phyloP scores from a whole-genome alignment of 495 filamentous ascomycete genomes.

The Hamigera avellanea region DNA sequence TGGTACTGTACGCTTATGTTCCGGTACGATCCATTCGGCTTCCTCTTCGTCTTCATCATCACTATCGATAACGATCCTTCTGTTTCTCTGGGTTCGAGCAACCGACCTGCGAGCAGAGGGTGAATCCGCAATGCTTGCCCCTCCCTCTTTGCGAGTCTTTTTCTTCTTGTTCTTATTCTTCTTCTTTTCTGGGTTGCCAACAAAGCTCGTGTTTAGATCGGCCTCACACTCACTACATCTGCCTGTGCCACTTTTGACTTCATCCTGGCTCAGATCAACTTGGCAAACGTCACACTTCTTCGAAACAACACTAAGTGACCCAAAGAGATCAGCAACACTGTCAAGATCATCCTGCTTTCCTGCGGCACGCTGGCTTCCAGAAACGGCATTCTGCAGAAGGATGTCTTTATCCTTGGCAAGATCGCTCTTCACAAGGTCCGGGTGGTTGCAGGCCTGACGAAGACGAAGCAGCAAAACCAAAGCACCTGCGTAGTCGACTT shows the following conservation, averaged over 20 bases:
- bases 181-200: slow-evolving; percentile 20
- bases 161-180: slow-evolving; percentile 37
- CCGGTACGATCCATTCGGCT: slow-evolving; percentile 65
- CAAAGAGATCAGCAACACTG: slow-evolving; percentile 73
- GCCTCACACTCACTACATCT: slow-evolving; percentile 63
- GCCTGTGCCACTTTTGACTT: slow-evolving; percentile 44
- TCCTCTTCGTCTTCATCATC: slow-evolving; percentile 65
- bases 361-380: slow-evolving; percentile 34
- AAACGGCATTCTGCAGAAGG: slow-evolving; percentile 45
- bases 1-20: slow-evolving; percentile 41
- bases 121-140: slow-evolving; percentile 10
- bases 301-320: slow-evolving; percentile 64
- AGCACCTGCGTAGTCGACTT: slow-evolving; percentile 70
- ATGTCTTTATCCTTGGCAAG: slow-evolving; percentile 82
- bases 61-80: slow-evolving; percentile 47
- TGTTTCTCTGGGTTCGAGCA: slow-evolving; percentile 36
- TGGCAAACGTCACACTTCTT: slow-evolving; percentile 89
- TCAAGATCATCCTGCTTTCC: slow-evolving; percentile 55
- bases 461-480: slow-evolving; percentile 80
- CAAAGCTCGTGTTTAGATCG: slow-evolving; percentile 43
- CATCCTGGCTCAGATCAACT: slow-evolving; percentile 48
- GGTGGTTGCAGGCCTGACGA: slow-evolving; percentile 90
- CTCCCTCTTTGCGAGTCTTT: slow-evolving; percentile 21
- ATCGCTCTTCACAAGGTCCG: slow-evolving; percentile 70
- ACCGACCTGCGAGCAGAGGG: slow-evolving; percentile 8